Evolutionary conservation across 495 filamentous ascomycete species (phyloP), one percentile per base, ranked within the genome.

Genomic region (Emericellopsis terricola): DNA sequence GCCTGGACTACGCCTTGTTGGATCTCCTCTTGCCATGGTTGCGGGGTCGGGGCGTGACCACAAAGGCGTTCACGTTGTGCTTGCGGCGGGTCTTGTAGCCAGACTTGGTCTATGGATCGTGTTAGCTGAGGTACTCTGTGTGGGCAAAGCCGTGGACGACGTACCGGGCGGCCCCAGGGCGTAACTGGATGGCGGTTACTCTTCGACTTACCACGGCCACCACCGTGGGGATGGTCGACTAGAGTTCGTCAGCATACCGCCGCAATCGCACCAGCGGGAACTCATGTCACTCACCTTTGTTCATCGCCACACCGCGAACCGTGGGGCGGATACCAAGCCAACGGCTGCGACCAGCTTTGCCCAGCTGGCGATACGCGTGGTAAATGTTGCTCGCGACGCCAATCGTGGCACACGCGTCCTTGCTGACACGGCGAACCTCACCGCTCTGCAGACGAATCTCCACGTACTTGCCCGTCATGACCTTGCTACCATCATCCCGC

Each of bases 141-240:
- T n/a, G n/a, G n/a, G n/a, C n/a, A n/a, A n/a, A n/a, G n/a, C n/a
- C n/a, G n/a, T n/a, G n/a, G n/a, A 38, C 24, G 23, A 70, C 81
- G 54, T 78, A 93, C 85, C 57, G 83, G 84, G 50, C 71, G 75
- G 46, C 91, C 91, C 89, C 89, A 97, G 39, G 85, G 85, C 61
- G 82, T 92, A 51, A 84, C 81, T 29, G 91, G 86, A 51, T 89
- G 62, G 37, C 81, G 69, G 54, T 96, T 96, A 67, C 89, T 86
- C 78, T 97, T 96, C 16, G 83, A 92, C 63, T 97, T 97, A 52
- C 89, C 89, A 62, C 91, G 69, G 51, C 89, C 89, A 77, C 89
- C 89, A 69, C 89, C 89, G 57, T 97, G 89, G 44, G 89, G 86
- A 70, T 97, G 89, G 44, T 97, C 91, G 40, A 61, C 70, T 73